Conservation (phyloP, 1,284 basidiomycete genomes). For the Sporisorium sorghi region DNA sequence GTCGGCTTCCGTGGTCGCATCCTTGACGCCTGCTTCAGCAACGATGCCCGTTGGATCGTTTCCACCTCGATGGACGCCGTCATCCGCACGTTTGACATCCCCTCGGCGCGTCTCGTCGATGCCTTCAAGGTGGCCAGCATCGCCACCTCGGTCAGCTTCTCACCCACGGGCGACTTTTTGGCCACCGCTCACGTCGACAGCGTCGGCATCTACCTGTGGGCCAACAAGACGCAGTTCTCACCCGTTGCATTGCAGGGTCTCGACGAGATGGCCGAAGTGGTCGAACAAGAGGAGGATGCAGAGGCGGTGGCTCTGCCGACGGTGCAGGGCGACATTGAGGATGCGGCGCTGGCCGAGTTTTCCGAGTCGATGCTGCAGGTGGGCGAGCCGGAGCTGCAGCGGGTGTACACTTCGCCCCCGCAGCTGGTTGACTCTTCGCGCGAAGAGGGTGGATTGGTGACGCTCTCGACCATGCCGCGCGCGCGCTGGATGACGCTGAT, state of each 20-base stretch:
- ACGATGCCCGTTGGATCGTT: conserved; percentile 93
- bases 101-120: conserved; percentile 90
- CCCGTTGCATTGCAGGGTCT: conserved; percentile 85
- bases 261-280: conserved; percentile 79
- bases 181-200: conserved; percentile 94
- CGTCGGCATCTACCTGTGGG: conserved; percentile 94
- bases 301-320: conserved; percentile 41
- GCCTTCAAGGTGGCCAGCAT: conserved; percentile 90
- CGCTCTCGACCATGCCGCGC: conserved; percentile 89
- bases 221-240: conserved; percentile 92
- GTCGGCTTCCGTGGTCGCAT: conserved; percentile 63
- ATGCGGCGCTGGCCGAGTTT: conserved; percentile 81
- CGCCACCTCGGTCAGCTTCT: conserved; percentile 90
- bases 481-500: conserved; percentile 95
- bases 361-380: conserved; percentile 70
- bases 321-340: conserved; percentile 53
- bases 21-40: conserved; percentile 76
- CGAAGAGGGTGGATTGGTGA: conserved; percentile 72
- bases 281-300: conserved; percentile 29
- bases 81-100: conserved; percentile 95
- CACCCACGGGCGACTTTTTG: conserved; percentile 93
- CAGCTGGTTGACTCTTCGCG: conserved; percentile 72
- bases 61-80: conserved; percentile 87
- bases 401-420: conserved; percentile 55
- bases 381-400: conserved; percentile 56